phyloP scores from a whole-genome alignment of 2,329 filamentous ascomycete species.

The Eutypella sp. region DNA sequence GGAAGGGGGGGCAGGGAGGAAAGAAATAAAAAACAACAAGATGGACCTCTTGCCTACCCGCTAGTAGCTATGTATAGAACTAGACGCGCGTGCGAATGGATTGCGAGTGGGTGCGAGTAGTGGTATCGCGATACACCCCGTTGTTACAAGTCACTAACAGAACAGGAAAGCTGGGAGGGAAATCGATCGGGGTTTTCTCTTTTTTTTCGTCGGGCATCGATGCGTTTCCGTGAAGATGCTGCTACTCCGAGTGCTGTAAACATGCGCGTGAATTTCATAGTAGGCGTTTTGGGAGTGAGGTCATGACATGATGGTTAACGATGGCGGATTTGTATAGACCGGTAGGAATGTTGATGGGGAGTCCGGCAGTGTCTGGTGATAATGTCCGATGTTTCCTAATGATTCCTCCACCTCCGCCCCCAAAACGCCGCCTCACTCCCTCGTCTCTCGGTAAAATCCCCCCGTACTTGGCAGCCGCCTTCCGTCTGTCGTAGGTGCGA shows the following conservation, averaged over 20 bases:
- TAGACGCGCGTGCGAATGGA: too few relatives aligned
- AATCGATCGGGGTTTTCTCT: neutral
- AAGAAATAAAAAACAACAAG: too few relatives aligned
- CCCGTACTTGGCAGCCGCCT: neutral
- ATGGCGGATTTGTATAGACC: too few relatives aligned
- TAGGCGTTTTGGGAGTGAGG: constrained; percentile 6
- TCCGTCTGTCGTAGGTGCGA: neutral
- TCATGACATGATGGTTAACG: neutral
- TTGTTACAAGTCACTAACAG: neutral
- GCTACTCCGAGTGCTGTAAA: constrained; percentile 15
- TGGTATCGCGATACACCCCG: too few relatives aligned
- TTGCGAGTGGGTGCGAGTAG: too few relatives aligned
- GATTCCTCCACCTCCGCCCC: neutral
- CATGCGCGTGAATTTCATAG: constrained; percentile 15
- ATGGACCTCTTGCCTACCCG: too few relatives aligned
- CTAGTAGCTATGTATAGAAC: too few relatives aligned
- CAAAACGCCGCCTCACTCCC: neutral
- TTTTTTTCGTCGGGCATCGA: constrained; percentile 9
- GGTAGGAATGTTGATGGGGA: neutral
- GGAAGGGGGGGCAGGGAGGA: too few relatives aligned
- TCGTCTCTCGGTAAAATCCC: neutral
- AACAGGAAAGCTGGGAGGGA: constrained; percentile 2
- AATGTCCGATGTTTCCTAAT: neutral
- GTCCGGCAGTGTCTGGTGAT: too few relatives aligned
- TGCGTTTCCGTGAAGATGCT: constrained; percentile 18